Base-by-base conservation (phyloP, 164 flowering plant species). In the Umbellularia californica region DNA sequence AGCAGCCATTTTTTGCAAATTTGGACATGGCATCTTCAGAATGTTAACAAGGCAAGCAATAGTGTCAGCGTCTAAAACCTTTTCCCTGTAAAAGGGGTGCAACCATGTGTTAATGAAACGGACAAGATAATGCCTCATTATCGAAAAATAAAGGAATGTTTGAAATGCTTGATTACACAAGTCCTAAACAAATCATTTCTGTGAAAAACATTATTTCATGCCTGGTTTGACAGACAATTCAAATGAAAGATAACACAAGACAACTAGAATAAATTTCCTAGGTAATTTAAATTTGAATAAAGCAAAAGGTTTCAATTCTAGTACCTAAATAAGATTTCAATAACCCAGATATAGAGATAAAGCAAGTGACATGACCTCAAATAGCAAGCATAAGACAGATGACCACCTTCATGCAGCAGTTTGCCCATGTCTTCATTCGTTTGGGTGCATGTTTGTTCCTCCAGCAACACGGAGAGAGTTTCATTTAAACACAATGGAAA, bases 1-100 rank as follows among this genome's bases (percentile, higher is more conserved):
- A 79, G 94, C 90, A 69, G 90, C 89, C 79, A 90, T 90, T 74
- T 82, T 80, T 79, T 92, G 94, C 74, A 89, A 81, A 65, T 75
- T 77, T 67, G 90, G 89, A 28, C 85, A 72, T 25, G 92, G 76
- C 24, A 86, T 79, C 85, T 85, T 87, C 82, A 90, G 62, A 69
- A 89, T 86, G 68, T 87, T 87, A 47, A 88, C 76, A 66, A 90
- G 87, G 60, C 89, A 84, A 74, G 84, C 60, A 75, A 89, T 79
- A 60, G 83, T 27, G 58, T 74, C 77, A 28, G 83, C 79, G 65
- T 90, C 92, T 60, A 87, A 69, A 28, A 84, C 70, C 71, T 85
- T 76, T 50, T 79, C 77, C 85, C 93, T 86, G 25, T 19, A 70
- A 62, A 68, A 55, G 68, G 51, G 35, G 55, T 20, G 52, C 10